Evolutionary conservation across 164 flowering plant species (phyloP).

Genomic region (Tinospora cordifolia): DNA sequence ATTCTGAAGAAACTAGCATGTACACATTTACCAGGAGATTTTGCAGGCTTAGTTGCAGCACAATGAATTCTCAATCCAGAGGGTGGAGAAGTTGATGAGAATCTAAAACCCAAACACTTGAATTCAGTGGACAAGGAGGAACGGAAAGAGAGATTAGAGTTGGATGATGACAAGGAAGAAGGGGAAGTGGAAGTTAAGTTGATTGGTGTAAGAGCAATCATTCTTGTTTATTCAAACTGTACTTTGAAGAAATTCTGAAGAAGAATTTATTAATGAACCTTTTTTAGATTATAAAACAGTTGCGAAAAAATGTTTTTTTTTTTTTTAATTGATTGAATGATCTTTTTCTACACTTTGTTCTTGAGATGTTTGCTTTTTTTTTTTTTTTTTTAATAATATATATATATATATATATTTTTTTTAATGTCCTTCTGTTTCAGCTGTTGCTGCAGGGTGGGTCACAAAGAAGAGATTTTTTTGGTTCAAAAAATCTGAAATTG

Average conservation of each 20-base stretch:
- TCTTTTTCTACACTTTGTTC: not conserved
- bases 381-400: too few species aligned
- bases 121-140: slow-evolving; percentile 10
- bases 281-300: not conserved
- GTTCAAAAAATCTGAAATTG: slow-evolving; percentile 44
- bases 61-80: slow-evolving; percentile 33
- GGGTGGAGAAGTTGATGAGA: slow-evolving; percentile 4
- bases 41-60: slow-evolving; percentile 82
- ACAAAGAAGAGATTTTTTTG: slow-evolving; percentile 18
- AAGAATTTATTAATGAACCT: not conserved
- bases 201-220: slow-evolving; percentile 38
- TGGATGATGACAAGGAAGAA: slow-evolving; percentile 20
- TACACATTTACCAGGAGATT: slow-evolving; percentile 69
- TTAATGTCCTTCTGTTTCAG: slow-evolving; percentile 6
- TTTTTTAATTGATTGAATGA: not conserved
- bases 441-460: slow-evolving; percentile 13
- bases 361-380: not conserved
- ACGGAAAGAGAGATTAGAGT: slow-evolving; percentile 13
- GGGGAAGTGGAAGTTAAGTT: slow-evolving; percentile 25
- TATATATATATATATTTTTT: too few species aligned
- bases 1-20: not conserved
- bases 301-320: not conserved
- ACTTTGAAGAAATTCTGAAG: not conserved
- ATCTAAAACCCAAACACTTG: slow-evolving; percentile 12
- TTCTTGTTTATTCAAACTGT: slow-evolving; percentile 5